Evolutionary conservation across 164 flowering plant species (phyloP).

Genomic region (Chimonanthus praecox): DNA sequence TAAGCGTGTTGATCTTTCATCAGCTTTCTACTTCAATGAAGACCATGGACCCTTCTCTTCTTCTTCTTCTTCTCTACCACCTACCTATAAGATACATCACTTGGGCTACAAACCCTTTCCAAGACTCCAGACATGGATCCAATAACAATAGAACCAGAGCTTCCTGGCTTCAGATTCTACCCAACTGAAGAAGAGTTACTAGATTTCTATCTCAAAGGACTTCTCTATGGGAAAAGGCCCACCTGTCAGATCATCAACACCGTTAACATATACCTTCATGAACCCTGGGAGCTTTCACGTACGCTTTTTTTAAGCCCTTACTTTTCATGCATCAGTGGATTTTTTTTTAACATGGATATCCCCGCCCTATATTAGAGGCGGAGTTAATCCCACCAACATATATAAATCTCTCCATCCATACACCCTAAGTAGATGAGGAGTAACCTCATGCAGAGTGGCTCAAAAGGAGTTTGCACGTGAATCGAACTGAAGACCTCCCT

Average conservation of each 20-base stretch:
- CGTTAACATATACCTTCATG: constrained; percentile 64
- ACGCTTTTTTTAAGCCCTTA: not conserved
- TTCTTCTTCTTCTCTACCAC: not conserved
- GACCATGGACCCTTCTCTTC: not conserved
- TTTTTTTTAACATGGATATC: too few species aligned
- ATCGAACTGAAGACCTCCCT: not conserved
- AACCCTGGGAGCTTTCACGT: constrained; percentile 90
- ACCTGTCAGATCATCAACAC: constrained; percentile 52
- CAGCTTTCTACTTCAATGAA: not conserved
- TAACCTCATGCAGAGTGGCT: too few species aligned
- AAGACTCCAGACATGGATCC: not conserved
- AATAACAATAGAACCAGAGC: constrained; percentile 25
- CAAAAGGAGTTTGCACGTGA: too few species aligned
- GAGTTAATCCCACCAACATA: too few species aligned
- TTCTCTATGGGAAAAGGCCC: constrained; percentile 41
- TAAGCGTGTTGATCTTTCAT: too few species aligned
- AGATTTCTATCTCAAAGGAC: constrained; percentile 62
- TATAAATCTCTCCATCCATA: too few species aligned
- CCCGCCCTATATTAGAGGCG: too few species aligned
- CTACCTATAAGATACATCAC: too few species aligned
- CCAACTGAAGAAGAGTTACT: constrained; percentile 95
- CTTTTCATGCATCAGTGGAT: too few species aligned
- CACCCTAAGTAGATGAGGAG: too few species aligned
- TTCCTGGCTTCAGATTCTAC: constrained; percentile 90
- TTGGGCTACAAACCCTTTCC: not conserved